Evolutionary conservation across 345 rosid genomes (phyloP).

Genomic region (Pistacia vera): DNA sequence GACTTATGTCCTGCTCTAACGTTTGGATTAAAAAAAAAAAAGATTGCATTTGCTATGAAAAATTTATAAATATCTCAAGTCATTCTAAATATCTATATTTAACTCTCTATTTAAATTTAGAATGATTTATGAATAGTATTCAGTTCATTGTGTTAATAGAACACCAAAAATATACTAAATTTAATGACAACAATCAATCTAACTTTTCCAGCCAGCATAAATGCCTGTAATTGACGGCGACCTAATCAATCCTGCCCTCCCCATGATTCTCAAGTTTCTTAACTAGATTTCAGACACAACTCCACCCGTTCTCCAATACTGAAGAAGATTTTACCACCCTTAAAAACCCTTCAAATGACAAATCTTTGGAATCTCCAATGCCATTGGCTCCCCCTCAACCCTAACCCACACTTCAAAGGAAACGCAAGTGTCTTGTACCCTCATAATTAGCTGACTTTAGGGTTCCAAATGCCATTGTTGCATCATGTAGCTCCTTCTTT

Average conservation of each 20-base stretch:
- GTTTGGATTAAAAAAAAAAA: too few species aligned
- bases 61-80: too few species aligned
- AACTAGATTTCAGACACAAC: conserved; percentile 49
- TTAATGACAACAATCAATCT: conserved; percentile 4
- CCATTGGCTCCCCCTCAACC: conserved; percentile 58
- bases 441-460: conserved; percentile 26
- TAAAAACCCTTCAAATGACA: conserved; percentile 53
- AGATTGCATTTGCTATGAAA: too few species aligned
- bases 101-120: too few species aligned
- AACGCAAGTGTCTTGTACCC: conserved; percentile 61
- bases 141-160: too few species aligned
- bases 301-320: conserved; percentile 57
- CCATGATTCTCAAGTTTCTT: conserved; percentile 55
- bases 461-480: conserved; percentile 54
- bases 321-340: conserved; percentile 53
- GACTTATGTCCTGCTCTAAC: too few species aligned
- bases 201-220: conserved; percentile 63
- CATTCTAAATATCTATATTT: too few species aligned
- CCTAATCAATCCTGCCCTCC: conserved; percentile 53
- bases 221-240: conserved; percentile 44
- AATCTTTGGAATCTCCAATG: conserved; percentile 46
- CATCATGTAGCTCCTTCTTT: conserved; percentile 39
- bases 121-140: too few species aligned
- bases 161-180: too few species aligned
- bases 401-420: conserved; percentile 66